phyloP scores from a whole-genome alignment of 352 stramenopile genomes.

The Aphanomyces invadans region DNA sequence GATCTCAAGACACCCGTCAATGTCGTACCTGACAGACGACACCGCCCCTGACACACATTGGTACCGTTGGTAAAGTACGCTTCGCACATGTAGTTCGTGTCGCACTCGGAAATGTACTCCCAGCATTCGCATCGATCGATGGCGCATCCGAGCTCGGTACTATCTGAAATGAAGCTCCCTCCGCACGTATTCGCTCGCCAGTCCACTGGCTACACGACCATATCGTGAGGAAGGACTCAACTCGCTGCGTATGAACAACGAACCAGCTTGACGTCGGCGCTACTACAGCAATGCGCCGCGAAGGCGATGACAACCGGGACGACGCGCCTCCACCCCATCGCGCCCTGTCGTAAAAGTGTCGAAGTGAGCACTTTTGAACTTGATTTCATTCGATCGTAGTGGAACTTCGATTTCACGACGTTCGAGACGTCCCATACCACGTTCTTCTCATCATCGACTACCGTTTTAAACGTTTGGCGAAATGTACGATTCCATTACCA shows the following conservation, averaged over 20 bases:
- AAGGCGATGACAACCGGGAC: too few species aligned
- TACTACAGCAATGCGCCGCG: not conserved
- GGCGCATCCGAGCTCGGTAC: conserved; percentile 3
- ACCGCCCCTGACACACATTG: conserved; percentile 1
- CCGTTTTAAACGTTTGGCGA: too few species aligned
- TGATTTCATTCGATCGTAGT: too few species aligned
- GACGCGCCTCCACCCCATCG: too few species aligned
- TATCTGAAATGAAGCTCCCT: conserved; percentile 5
- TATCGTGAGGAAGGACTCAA: not conserved
- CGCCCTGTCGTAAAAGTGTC: too few species aligned
- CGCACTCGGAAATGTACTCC: conserved; percentile 11
- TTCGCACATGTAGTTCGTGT: not conserved
- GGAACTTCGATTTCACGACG: too few species aligned
- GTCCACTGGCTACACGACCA: not conserved
- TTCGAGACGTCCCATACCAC: too few species aligned
- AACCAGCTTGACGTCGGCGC: not conserved
- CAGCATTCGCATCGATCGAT: conserved; percentile 7
- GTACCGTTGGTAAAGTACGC: not conserved
- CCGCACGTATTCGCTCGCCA: conserved; percentile 4
- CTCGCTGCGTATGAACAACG: not conserved
- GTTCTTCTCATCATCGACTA: too few species aligned
- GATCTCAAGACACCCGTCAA: not conserved
- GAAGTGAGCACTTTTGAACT: too few species aligned
- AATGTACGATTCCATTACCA: too few species aligned
- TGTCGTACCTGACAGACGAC: conserved; percentile 6